Evolutionary conservation across 768 basidiomycete species (phyloP).

Genomic region (Russula brevipes): DNA sequence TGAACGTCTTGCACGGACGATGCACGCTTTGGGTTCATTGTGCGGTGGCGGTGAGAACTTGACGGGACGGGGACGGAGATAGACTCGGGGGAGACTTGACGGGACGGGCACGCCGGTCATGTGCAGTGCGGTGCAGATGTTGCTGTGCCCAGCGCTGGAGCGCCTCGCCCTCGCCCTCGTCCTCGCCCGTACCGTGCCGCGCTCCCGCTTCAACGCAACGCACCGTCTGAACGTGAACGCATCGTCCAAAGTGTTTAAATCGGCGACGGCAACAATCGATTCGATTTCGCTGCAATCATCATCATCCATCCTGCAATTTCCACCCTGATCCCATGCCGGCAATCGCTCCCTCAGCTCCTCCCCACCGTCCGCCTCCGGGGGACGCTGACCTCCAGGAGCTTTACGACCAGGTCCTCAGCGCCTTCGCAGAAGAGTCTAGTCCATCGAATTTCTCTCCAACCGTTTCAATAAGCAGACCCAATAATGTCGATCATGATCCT

Average conservation of each 20-base stretch:
- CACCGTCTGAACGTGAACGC: background rate
- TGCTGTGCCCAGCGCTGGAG: background rate
- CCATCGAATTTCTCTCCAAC: conserved; percentile 26
- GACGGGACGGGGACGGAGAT: too few species aligned
- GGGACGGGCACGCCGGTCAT: too few species aligned
- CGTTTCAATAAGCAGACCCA: conserved; percentile 13
- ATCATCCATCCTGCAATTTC: background rate
- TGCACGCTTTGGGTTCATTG: conserved; percentile 32
- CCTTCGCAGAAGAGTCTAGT: conserved; percentile 51
- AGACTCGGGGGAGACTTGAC: too few species aligned
- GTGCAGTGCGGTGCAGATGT: background rate
- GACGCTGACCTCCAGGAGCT: conserved; percentile 70
- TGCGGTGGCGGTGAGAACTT: too few species aligned
- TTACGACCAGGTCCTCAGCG: conserved; percentile 71
- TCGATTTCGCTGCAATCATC: background rate
- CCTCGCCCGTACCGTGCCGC: background rate
- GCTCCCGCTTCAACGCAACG: too few species aligned
- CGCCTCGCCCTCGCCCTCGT: too few species aligned
- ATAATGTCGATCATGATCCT: conserved; percentile 20
- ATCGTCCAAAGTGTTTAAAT: background rate
- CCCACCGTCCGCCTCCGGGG: conserved; percentile 38
- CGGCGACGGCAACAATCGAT: background rate
- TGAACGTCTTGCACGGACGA: conserved; percentile 64
- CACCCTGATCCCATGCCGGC: conserved; percentile 17
- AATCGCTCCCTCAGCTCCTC: conserved; percentile 9